Percentiles rank a stretch among this genome's conserved stretches.
Evolutionary conservation across 2,329 filamentous ascomycete genomes (phyloP).

Genomic region (Neodidymelliopsis sp.): DNA sequence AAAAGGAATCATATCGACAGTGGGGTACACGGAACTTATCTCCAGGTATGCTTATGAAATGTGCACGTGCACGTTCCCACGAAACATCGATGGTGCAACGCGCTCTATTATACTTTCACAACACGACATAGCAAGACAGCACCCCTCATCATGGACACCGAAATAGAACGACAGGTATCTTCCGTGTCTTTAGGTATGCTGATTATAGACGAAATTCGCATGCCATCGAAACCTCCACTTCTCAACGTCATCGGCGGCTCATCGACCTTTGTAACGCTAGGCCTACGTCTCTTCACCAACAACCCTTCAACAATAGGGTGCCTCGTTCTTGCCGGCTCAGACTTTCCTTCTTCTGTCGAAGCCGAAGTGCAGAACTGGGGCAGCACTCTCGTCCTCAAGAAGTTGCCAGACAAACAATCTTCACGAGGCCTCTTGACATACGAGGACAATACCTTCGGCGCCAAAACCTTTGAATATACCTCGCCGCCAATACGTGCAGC

Average conservation of each 20-base stretch:
- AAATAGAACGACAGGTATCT: neutral
- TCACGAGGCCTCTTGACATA: conserved; percentile 29
- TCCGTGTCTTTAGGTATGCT: conserved; percentile 33
- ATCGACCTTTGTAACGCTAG: conserved; percentile 21
- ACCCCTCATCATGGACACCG: neutral
- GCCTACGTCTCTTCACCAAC: conserved; percentile 21
- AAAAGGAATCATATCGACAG: no score
- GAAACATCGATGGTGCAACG: neutral
- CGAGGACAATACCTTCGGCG: conserved; percentile 31
- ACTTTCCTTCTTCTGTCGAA: conserved; percentile 22
- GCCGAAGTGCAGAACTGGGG: conserved; percentile 16
- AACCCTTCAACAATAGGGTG: conserved; percentile 20
- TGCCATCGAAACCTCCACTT: conserved; percentile 21
- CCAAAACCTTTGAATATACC: conserved; percentile 30
- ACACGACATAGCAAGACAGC: neutral
- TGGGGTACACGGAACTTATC: no score
- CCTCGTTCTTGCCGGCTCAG: conserved; percentile 27
- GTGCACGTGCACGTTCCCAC: neutral
- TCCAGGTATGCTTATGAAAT: neutral
- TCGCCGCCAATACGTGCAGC: conserved; percentile 21
- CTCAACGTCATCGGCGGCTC: conserved; percentile 30
- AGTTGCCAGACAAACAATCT: conserved; percentile 1
- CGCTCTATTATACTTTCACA: neutral
- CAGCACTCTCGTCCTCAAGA: conserved; percentile 20
- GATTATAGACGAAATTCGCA: conserved; percentile 31